These are phyloP conservation scores for Bifiguratus adelaidae DNA, from an alignment of 192 early-diverging fungal species.

Conservation along the genomic window DNA sequence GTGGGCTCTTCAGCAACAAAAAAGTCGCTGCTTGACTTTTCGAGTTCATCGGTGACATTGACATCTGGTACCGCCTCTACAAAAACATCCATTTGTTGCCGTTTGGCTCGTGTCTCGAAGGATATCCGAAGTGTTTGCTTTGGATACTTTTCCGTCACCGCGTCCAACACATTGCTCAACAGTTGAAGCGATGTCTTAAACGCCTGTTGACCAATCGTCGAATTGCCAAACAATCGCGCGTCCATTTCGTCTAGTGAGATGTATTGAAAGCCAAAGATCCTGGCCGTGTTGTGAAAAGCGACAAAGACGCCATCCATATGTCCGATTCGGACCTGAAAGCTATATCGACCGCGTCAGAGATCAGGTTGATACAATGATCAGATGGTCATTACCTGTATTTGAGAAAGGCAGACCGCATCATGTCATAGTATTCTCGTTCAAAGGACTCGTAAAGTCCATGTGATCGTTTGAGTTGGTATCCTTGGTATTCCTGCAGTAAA, in stretches of 20 bases:
- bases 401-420: conserved; percentile 83
- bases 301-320: conserved; percentile 95
- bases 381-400: conserved; percentile 52
- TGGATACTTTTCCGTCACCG: conserved; percentile 43
- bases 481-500: conserved; percentile 32
- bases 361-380: not conserved
- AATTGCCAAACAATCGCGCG: conserved; percentile 57
- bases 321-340: conserved; percentile 86
- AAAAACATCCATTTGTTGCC: conserved; percentile 26
- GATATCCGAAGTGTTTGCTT: conserved; percentile 39
- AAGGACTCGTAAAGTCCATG: conserved; percentile 68
- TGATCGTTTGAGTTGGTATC: conserved; percentile 56
- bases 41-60: conserved; percentile 5
- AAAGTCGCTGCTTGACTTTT: conserved; percentile 13
- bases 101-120: conserved; percentile 20
- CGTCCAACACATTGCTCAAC: conserved; percentile 53
- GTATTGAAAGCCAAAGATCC: conserved; percentile 94
- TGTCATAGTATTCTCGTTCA: conserved; percentile 91
- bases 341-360: conserved; percentile 24
- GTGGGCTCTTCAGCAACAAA: not conserved
- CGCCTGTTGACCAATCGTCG: conserved; percentile 50
- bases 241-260: conserved; percentile 80
- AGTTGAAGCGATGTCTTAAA: conserved; percentile 56
- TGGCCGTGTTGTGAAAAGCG: conserved; percentile 81
- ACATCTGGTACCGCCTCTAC: conserved; percentile 37